These are phyloP conservation scores for Allium fistulosum DNA, from an alignment of 106 monocot species.

Conservation along the genomic window DNA sequence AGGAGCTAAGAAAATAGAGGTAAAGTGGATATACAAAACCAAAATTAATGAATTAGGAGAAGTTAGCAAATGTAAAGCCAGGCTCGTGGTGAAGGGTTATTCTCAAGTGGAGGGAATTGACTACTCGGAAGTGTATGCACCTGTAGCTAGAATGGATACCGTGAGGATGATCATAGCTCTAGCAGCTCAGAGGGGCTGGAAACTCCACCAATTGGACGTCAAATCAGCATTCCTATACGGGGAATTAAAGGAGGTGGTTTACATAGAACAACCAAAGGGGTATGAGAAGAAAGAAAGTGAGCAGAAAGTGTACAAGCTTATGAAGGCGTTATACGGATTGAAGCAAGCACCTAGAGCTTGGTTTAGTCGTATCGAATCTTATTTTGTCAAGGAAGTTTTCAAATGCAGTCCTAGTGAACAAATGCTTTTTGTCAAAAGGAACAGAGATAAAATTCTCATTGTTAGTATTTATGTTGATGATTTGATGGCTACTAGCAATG, in stretches of 20 bases:
- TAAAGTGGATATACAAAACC: constrained; percentile 1
- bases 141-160: too few relatives aligned
- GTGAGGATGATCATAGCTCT: too few relatives aligned
- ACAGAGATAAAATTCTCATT: neutral
- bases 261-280: neutral
- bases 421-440: neutral
- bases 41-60: neutral
- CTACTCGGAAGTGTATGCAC: too few relatives aligned
- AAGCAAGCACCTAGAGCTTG: neutral
- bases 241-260: too few relatives aligned
- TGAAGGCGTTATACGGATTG: too few relatives aligned
- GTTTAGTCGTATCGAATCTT: neutral
- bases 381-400: neutral
- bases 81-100: too few relatives aligned
- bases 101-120: too few relatives aligned
- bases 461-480: neutral
- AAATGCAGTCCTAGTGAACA: neutral
- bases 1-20: neutral
- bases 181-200: too few relatives aligned
- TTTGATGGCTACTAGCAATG: neutral
- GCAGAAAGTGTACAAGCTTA: neutral
- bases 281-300: neutral
- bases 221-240: too few relatives aligned
- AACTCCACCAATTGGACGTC: too few relatives aligned
- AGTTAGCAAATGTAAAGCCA: neutral